Conservation (phyloP, 768 basidiomycete species). For the Tephrocybe sp. region DNA sequence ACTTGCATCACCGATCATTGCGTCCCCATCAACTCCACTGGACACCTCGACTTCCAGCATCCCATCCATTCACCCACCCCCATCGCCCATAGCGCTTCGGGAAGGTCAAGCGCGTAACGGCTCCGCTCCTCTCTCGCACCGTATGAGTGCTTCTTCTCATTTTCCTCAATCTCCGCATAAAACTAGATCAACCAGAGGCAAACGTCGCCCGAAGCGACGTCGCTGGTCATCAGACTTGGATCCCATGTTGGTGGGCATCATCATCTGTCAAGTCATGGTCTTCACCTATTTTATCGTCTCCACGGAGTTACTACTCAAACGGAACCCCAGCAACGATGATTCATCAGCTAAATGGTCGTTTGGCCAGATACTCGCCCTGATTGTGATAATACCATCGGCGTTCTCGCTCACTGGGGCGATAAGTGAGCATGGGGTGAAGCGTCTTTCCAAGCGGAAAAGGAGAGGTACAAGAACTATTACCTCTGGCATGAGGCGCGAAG, state of each 20-base stretch:
- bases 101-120: neutral
- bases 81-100: constrained; percentile 1
- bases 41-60: neutral
- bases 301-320: constrained; percentile 33
- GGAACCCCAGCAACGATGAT: constrained; percentile 26
- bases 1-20: too few relatives aligned
- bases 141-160: neutral
- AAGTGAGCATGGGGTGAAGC: constrained; percentile 29
- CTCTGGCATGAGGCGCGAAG: neutral
- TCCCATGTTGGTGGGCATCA: constrained; percentile 40
- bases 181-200: constrained; percentile 4
- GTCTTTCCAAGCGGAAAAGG: constrained; percentile 27
- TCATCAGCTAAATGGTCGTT: constrained; percentile 33
- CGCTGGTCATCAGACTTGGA: constrained; percentile 35
- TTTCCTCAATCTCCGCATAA: neutral
- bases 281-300: constrained; percentile 41
- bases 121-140: neutral
- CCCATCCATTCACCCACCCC: neutral
- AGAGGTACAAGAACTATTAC: neutral
- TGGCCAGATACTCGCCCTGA: constrained; percentile 42
- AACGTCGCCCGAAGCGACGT: constrained; percentile 29
- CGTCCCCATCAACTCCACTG: too few relatives aligned
- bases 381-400: constrained; percentile 39
- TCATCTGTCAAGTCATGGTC: constrained; percentile 34
- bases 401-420: constrained; percentile 33